Evolutionary conservation across 2,329 filamentous ascomycete species (phyloP), one percentile per base, ranked within the genome.

Genomic region (Cryphonectria carpinicola): DNA sequence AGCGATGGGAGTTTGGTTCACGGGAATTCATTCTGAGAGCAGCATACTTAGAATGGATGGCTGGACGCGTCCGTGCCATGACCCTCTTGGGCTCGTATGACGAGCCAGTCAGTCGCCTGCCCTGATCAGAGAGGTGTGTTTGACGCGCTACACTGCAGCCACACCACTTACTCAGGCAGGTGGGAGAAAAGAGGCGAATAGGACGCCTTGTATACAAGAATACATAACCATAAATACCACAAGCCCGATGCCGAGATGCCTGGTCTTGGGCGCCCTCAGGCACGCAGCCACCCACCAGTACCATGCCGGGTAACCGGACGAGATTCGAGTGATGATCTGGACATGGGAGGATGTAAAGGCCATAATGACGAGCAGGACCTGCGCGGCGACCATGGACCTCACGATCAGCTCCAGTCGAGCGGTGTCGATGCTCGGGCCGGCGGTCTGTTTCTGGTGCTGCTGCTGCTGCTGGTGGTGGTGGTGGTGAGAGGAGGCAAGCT

Each of bases 161-260:
- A 43, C 41, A 43, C 41, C 13, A 49, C 22, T 10, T 10, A n/a
- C 46, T 66, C 60, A 97, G 32, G 96, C 96, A 58, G 96, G 96
- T 6, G 96, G 96, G 65, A 99, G 85, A 79, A 99, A 99, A 4
- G 90, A 94, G 4, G 94, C 91, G 83, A 94, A 99, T 58, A 99
- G 82, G 10, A 89, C 91, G 0, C 88, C 94, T 79, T 99, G 96
- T 60, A 98, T 87, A 46, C 92, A 80, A 3, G 89, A 93, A 82
- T 99, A 99, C 81, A 95, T 87, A 68, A 94, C 84, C 85, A 95
- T 93, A 75, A 89, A 93, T 66, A 88, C 82, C 61, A 93, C 84
- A 22, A 89, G 75, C 67, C 71, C 76, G 73, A 74, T 78, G 5
- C 74, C 76, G 4, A 73, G 67, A 13, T 46, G 64, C n/a, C 73